Base-by-base conservation (phyloP, 164 flowering plant genomes). In the Echeveria elegans region DNA sequence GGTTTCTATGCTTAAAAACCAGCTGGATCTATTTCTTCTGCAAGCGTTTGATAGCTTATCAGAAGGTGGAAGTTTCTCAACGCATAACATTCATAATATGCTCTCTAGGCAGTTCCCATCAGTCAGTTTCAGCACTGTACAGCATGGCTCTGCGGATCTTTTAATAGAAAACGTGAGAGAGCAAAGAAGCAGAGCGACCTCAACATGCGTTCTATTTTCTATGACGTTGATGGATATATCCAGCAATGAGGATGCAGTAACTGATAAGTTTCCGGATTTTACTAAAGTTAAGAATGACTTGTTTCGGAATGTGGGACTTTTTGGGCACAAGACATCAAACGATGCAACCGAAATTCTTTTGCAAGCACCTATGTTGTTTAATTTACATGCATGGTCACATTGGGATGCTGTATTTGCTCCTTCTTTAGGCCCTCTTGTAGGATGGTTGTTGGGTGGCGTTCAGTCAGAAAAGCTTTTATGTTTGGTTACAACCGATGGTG, bases 361-460 rank as follows among this genome's bases (percentile, higher is more conserved):
- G 58, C 79, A 73, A 68, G 90, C 94, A 53, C 99, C 99, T 36
- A 77, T 95, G 88, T 63, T 95, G 73, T 74, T 83, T 40, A 92
- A 95, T 80, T 66, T 95, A 31, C 79, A 64, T 32, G 69, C 73
- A 21, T 95, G 99, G 97, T 84, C 88, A 8, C 99, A 89, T 70
- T 95, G 99, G 99, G 97, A 91, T 72, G 61, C 76, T 64, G 29
- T 78, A 60, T 95, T 78, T 84, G 92, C 89, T 72, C 99, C 99
- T 9, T 81, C 88, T 2, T 86, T 95, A 66, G 99, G 97, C 60
- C 85, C 99, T 70, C 84, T 95, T 73, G 72, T 85, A 64, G 80
- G 70, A 63, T 95, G 96, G 93, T 75, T 95, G 77, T 67, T 82
- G 71, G 82, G 66, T 72, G 93, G 83, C 72, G 90, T 77, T 32